phyloP scores from a whole-genome alignment of 805 yeast species.

The Sugiyamaella smithiae region DNA sequence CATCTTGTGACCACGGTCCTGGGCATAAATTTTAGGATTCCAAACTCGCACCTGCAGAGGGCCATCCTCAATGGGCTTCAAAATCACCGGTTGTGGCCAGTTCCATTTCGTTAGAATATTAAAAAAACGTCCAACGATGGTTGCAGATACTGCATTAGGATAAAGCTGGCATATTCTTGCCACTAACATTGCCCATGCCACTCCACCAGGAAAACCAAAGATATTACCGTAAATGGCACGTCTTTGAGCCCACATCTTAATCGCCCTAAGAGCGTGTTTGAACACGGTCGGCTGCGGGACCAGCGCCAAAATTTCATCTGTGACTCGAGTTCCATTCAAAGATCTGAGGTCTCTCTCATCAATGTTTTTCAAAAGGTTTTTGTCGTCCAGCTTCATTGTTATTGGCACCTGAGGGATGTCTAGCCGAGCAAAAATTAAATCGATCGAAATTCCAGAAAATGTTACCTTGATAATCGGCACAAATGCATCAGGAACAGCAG shows the following conservation, averaged over 20 bases:
- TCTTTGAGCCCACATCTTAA: conserved; percentile 95
- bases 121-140: conserved; percentile 86
- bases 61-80: conserved; percentile 94
- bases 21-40: conserved; percentile 90
- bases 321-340: conserved; percentile 93
- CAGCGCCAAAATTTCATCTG: conserved; percentile 83
- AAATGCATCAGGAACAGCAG: conserved; percentile 93
- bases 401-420: conserved; percentile 81
- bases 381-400: conserved; percentile 73
- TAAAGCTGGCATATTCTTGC: conserved; percentile 95
- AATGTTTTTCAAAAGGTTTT: conserved; percentile 76
- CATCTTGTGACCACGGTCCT: conserved; percentile 88
- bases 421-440: conserved; percentile 78
- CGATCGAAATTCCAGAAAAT: conserved; percentile 89
- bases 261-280: conserved; percentile 86
- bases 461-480: conserved; percentile 95
- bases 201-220: conserved; percentile 98
- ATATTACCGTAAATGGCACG: conserved; percentile 93
- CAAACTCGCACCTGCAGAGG: conserved; percentile 94
- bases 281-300: conserved; percentile 94
- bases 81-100: conserved; percentile 97
- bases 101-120: conserved; percentile 84
- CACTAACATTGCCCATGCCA: conserved; percentile 99
- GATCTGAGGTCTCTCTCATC: conserved; percentile 91
- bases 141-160: conserved; percentile 94